Evolutionary conservation across 2,329 filamentous ascomycete species (phyloP).

Genomic region (Botrytis sinoallii): DNA sequence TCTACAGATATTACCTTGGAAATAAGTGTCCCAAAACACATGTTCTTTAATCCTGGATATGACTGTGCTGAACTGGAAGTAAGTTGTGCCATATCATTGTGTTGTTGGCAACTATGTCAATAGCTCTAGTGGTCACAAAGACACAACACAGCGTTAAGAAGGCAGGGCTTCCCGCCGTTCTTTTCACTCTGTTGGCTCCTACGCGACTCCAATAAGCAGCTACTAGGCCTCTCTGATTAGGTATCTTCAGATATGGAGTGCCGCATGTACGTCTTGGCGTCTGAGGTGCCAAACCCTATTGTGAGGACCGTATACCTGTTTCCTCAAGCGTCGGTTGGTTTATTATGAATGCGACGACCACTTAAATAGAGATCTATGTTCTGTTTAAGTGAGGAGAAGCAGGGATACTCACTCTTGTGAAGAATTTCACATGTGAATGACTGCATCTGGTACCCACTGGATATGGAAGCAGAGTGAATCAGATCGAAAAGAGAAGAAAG

Average conservation of each 20-base stretch:
- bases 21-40: not conserved
- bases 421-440: not conserved
- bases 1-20: not conserved
- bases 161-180: not conserved
- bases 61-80: not conserved
- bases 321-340: no score
- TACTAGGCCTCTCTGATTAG: no score
- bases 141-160: fast-evolving
- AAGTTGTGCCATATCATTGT: not conserved
- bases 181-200: no score
- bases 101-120: not conserved
- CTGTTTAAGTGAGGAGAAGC: not conserved
- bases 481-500: no score
- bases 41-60: not conserved
- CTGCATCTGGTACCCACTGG: not conserved
- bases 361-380: not conserved
- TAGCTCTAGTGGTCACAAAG: no score
- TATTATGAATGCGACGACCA: no score
- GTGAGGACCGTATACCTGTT: no score
- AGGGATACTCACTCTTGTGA: not conserved
- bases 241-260: no score
- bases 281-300: no score
- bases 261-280: no score
- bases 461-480: not conserved
- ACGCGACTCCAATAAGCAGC: no score